Conservation (phyloP, 164 flowering plant genomes). For the Vitis cinerea region DNA sequence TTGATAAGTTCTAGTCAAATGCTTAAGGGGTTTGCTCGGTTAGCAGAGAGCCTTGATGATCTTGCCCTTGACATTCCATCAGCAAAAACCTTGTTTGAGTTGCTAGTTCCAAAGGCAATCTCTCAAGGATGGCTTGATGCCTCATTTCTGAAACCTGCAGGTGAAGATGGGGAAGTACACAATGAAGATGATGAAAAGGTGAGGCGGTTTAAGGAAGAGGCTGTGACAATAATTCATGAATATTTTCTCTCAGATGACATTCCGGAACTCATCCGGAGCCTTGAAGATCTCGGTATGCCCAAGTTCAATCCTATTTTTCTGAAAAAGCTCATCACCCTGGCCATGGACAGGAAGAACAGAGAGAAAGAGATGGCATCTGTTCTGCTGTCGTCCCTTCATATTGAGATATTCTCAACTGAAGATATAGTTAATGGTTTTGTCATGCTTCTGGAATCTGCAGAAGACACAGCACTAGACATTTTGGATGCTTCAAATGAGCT, state of each 20-base stretch:
- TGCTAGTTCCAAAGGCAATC: constrained; percentile 65
- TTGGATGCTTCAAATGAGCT: constrained; percentile 94
- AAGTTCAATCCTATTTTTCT: constrained; percentile 78
- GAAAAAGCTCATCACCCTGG: constrained; percentile 89
- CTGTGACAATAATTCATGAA: constrained; percentile 82
- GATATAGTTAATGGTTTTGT: constrained; percentile 89
- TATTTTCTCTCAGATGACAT: constrained; percentile 96
- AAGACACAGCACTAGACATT: constrained; percentile 92
- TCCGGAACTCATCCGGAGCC: constrained; percentile 86
- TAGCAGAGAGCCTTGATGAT: constrained; percentile 88
- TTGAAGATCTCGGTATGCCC: constrained; percentile 78
- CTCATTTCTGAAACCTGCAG: constrained; percentile 45
- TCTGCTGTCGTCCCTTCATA: constrained; percentile 82
- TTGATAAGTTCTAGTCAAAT: constrained; percentile 93
- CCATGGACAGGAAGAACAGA: constrained; percentile 95
- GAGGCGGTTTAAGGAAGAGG: constrained; percentile 71
- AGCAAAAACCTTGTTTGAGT: constrained; percentile 67
- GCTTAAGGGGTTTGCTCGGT: constrained; percentile 82
- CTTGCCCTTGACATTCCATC: constrained; percentile 94
- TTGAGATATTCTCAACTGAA: constrained; percentile 83
- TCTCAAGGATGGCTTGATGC: constrained; percentile 93
- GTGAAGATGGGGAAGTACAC: constrained; percentile 35
- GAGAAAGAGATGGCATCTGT: constrained; percentile 99
- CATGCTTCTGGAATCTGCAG: constrained; percentile 92
- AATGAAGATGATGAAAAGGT: constrained; percentile 47